phyloP scores from a whole-genome alignment of 192 early-diverging fungal genomes.

The Umbelopsis isabellina region DNA sequence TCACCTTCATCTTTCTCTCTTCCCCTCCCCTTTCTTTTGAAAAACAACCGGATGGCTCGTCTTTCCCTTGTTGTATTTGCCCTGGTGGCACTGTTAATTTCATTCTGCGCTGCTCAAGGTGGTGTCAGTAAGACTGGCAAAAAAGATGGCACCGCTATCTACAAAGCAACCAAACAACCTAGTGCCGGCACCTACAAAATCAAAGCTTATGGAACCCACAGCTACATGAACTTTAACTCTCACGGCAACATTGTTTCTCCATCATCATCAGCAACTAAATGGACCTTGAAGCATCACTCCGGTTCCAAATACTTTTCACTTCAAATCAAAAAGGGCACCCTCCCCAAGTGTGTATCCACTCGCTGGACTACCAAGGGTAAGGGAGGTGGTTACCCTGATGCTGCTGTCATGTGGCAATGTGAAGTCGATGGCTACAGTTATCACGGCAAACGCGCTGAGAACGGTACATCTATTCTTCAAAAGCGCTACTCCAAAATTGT shows the following conservation, averaged over 20 bases:
- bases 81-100: constrained; percentile 12
- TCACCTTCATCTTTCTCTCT: background rate
- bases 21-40: background rate
- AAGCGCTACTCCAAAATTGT: constrained; percentile 26
- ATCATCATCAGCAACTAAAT: background rate
- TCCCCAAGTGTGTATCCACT: constrained; percentile 34
- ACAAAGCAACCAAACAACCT: constrained; percentile 15
- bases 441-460: background rate
- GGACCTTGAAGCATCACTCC: constrained; percentile 25
- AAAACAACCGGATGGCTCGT: background rate
- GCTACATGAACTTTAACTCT: constrained; percentile 4
- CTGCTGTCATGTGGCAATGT: constrained; percentile 41
- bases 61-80: background rate
- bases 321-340: constrained; percentile 22
- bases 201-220: background rate
- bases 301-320: constrained; percentile 30
- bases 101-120: background rate
- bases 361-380: constrained; percentile 32
- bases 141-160: constrained; percentile 27
- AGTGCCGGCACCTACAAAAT: constrained; percentile 20
- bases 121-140: constrained; percentile 30
- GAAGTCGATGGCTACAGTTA: constrained; percentile 29
- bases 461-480: background rate
- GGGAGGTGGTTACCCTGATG: constrained; percentile 27
- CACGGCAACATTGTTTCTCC: constrained; percentile 16